A percentile compares a stretch with the other conserved stretches of the same genome.
phyloP scores from a whole-genome alignment of 441 rosid genomes.

The Eutrema salsugineum region DNA sequence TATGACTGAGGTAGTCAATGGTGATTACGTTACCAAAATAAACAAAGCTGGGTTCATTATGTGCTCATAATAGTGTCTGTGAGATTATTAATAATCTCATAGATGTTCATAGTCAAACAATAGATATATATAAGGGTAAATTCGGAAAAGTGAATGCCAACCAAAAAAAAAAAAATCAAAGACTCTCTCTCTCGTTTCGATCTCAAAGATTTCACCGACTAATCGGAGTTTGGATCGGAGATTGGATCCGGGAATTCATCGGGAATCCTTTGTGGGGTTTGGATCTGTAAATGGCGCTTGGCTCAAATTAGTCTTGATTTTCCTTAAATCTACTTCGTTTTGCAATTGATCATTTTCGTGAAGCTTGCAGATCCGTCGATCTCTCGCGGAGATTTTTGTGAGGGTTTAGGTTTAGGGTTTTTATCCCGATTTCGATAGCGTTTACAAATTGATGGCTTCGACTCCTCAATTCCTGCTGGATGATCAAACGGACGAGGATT shows the following conservation, averaged over 20 bases:
- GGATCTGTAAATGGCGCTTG: constrained; percentile 1
- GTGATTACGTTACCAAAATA: neutral
- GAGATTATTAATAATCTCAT: neutral
- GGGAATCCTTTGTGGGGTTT: neutral
- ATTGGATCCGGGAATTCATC: constrained; percentile 6
- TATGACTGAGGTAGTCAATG: neutral
- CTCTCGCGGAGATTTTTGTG: constrained; percentile 11
- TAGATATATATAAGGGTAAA: constrained; percentile 17
- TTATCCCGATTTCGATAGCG: neutral
- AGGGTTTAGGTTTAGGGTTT: constrained; percentile 24
- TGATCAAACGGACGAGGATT: constrained; percentile 99
- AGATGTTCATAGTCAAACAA: neutral
- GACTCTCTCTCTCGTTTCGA: constrained; percentile 10
- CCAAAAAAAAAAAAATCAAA: neutral
- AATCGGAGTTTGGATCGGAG: constrained; percentile 21
- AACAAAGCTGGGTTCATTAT: constrained; percentile 4
- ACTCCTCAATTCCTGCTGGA: constrained; percentile 77
- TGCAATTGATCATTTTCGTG: neutral
- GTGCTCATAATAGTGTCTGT: neutral
- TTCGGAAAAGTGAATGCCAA: constrained; percentile 2
- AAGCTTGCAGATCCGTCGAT: constrained; percentile 23
- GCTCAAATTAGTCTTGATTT: neutral
- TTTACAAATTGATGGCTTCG: constrained; percentile 56
- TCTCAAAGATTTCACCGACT: constrained; percentile 27
- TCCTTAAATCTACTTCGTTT: neutral